Base-by-base conservation (phyloP, 2,329 filamentous ascomycete species). In the Colletotrichum acutatum region DNA sequence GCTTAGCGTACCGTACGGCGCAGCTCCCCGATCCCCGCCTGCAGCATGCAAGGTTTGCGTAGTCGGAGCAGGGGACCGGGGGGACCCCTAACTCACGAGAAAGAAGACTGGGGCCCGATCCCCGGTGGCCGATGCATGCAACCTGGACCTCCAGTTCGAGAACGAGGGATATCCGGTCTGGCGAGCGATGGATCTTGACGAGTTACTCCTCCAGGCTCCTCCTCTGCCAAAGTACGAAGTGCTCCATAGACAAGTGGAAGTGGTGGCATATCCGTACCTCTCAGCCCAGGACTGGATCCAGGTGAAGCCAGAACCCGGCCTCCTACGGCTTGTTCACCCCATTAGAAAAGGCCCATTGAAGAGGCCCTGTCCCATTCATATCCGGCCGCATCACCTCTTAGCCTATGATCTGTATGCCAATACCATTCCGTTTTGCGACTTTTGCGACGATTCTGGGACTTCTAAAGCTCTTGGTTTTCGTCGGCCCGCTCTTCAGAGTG, bases 11-110 rank as follows among this genome's bases (percentile, higher is more conserved):
- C 54, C 66, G 53, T 34, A 64, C 65, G 58, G 65, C 37, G 37
- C 30, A 68, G 64, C 59, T 52, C 58, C 58, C 52, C 65, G 69
- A 68, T 71, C 59, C 59, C 30, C 59, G 53, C 53, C 59, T 56
- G 59, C 22, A 54, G 26, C 9, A 34, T 46, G 32, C 60, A 49
- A 64, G 59, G 30, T 19, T 32, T 22, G 7, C 37, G 52, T 28
- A 34, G 64, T 63, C 57, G 16, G 58, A 30, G 49, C 46, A 53
- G 46, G 56, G 37, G 37, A 24, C 34, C 9, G 24, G 64, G 64
- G 46, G 24, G 53, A 24, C 24, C 59, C 68, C 69, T 62, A 53
- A 30, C 60, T 49, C 26, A 49, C 24, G 42, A 42, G 19, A 9
- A 22, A 42, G 34, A 62, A 30, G 8, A 61, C 59, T 46, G 59